phyloP scores from a whole-genome alignment of 2,329 filamentous ascomycete species.

The Talaromyces sp. region DNA sequence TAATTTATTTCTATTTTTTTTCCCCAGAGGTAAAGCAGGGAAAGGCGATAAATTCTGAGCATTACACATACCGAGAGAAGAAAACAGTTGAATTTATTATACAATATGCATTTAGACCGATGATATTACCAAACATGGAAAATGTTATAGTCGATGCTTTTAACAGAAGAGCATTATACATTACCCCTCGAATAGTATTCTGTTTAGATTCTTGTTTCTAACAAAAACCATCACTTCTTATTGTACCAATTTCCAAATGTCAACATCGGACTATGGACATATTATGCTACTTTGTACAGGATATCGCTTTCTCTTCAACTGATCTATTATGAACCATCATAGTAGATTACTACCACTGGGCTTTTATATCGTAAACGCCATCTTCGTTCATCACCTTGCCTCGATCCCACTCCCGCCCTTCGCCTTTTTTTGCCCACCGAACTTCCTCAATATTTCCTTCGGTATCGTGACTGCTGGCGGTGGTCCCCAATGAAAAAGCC shows the following conservation, averaged over 20 bases:
- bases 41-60: too few species aligned
- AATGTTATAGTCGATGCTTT: too few species aligned
- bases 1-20: too few species aligned
- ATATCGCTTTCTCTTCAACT: too few species aligned
- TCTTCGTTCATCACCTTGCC: conserved; percentile 57
- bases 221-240: neutral
- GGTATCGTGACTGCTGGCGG: conserved; percentile 5
- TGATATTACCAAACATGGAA: too few species aligned
- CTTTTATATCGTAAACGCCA: conserved; percentile 47
- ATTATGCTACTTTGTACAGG: neutral
- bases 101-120: too few species aligned
- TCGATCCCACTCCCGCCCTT: conserved; percentile 62
- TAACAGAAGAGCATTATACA: too few species aligned
- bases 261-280: too few species aligned
- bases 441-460: conserved; percentile 61
- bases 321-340: neutral
- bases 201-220: neutral
- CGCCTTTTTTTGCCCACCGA: conserved; percentile 65
- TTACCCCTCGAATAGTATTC: too few species aligned
- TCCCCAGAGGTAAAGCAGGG: too few species aligned
- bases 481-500: conserved; percentile 41
- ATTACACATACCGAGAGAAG: too few species aligned
- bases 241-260: neutral
- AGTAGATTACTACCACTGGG: conserved; percentile 39
- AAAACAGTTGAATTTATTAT: too few species aligned